A percentile compares a stretch with the other conserved stretches of the same genome.
These are phyloP conservation scores for Selenicereus undatus DNA, from an alignment of 148 eudicot species.

Conservation along the genomic window DNA sequence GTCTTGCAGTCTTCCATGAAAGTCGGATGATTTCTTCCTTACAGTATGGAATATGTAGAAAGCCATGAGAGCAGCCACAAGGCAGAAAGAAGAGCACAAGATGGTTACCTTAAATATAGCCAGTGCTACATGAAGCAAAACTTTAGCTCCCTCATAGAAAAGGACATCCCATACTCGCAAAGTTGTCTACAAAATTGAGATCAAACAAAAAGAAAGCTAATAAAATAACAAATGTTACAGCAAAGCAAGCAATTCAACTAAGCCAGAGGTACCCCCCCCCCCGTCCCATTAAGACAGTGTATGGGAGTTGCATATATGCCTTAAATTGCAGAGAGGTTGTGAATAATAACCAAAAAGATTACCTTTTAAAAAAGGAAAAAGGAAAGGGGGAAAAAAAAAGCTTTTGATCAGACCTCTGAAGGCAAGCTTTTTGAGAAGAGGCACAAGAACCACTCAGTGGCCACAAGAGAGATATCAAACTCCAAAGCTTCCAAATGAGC, in stretches of 20 bases:
- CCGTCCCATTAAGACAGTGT: neutral
- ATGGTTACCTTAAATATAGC: constrained; percentile 79
- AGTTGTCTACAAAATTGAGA: constrained; percentile 58
- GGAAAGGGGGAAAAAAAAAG: neutral
- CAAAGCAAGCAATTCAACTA: neutral
- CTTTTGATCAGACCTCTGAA: constrained; percentile 63
- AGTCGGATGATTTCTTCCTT: neutral
- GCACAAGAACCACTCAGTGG: constrained; percentile 98
- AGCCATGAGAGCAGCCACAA: neutral
- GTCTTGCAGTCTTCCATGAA: neutral
- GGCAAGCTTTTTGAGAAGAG: constrained; percentile 97
- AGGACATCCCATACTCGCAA: constrained; percentile 97
- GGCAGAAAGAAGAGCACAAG: neutral
- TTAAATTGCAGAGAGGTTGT: neutral
- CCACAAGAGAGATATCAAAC: constrained; percentile 91
- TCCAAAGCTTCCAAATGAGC: constrained; percentile 86
- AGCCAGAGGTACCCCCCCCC: neutral
- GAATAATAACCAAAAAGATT: too few species aligned
- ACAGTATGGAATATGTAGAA: neutral
- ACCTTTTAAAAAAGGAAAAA: neutral
- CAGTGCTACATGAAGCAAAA: constrained; percentile 80
- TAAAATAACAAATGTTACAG: neutral
- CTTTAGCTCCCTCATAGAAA: constrained; percentile 89
- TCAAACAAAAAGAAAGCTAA: constrained; percentile 7
- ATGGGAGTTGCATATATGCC: neutral